Base-by-base conservation (phyloP, 306 rosid species). In the Cercis canadensis region DNA sequence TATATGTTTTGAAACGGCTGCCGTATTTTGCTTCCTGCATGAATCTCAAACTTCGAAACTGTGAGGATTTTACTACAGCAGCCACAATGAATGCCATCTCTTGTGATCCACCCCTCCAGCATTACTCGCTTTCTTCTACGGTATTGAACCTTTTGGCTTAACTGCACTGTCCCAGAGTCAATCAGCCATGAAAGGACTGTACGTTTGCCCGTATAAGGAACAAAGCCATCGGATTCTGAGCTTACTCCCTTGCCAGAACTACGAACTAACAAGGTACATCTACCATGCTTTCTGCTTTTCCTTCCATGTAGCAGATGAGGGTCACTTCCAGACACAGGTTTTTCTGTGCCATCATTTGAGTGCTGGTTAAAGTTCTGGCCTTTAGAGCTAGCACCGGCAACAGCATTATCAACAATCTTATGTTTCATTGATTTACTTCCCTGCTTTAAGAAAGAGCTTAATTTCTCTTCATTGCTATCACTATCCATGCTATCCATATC, bases 41-140 rank as follows among this genome's bases (percentile, higher is more conserved):
- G 98, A 72, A 93, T 82, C 82, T 90, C 98, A 81, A 93, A 93
- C 83, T 93, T 93, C 5, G 90, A 90, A 68, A 90, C 87, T 14
- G 92, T 90, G 53, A 93, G 96, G 77, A 93, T 93, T 85, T 93
- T 93, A 83, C 96, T 93, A 74, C 97, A 93, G 84, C 98, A 93
- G 69, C 92, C 92, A 53, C 97, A 93, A 43, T 93, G 98, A 84
- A 90, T 87, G 67, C 98, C 98, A 41, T 93, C 98, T 78, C 90
- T 80, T 67, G 97, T 90, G 80, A 93, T 85, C 98, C 98, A 93
- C 32, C 98, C 98, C 82, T 93, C 98, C 72, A 85, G 81, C 92
- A 88, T 73, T 58, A 85, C 93, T 44, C 81, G 78, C 33, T 90
- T 93, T 76, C 89, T 81, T 75, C 90, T 85, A 18, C 96, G 92